These are phyloP conservation scores for Malus hybrid DNA, from an alignment of 331 rosid species.

Conservation along the genomic window DNA sequence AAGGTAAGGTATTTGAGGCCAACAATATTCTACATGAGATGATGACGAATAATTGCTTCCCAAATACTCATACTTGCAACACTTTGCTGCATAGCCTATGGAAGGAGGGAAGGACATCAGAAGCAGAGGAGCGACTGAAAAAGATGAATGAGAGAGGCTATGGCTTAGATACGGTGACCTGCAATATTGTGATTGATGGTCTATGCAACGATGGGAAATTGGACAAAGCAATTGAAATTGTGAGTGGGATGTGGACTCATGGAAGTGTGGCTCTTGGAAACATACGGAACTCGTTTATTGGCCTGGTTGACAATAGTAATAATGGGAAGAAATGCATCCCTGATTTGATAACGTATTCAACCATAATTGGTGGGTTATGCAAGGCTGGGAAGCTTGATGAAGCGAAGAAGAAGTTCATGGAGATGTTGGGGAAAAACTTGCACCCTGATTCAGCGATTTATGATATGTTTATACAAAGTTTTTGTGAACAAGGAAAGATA, in stretches of 20 bases:
- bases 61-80: slow-evolving; percentile 80
- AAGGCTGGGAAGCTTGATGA: slow-evolving; percentile 77
- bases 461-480: slow-evolving; percentile 50
- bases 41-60: slow-evolving; percentile 49
- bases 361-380: slow-evolving; percentile 66
- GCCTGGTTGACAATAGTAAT: slow-evolving; percentile 42
- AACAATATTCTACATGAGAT: slow-evolving; percentile 63
- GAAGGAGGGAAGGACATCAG: slow-evolving; percentile 71
- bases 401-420: slow-evolving; percentile 73
- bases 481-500: slow-evolving; percentile 75
- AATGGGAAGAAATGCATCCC: slow-evolving; percentile 54
- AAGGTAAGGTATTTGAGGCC: slow-evolving; percentile 66
- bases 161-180: slow-evolving; percentile 64
- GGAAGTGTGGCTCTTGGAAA: slow-evolving; percentile 58
- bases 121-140: slow-evolving; percentile 71
- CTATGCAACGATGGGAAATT: slow-evolving; percentile 69
- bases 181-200: slow-evolving; percentile 80
- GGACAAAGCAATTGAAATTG: slow-evolving; percentile 79
- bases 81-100: slow-evolving; percentile 79
- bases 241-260: slow-evolving; percentile 75
- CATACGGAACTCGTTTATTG: slow-evolving; percentile 46
- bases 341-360: slow-evolving; percentile 71
- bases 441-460: slow-evolving; percentile 66
- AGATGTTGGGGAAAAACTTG: slow-evolving; percentile 71
- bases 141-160: slow-evolving; percentile 70